Evolutionary conservation across 768 basidiomycete species (phyloP).

Genomic region (Kwoniella shandongensis): DNA sequence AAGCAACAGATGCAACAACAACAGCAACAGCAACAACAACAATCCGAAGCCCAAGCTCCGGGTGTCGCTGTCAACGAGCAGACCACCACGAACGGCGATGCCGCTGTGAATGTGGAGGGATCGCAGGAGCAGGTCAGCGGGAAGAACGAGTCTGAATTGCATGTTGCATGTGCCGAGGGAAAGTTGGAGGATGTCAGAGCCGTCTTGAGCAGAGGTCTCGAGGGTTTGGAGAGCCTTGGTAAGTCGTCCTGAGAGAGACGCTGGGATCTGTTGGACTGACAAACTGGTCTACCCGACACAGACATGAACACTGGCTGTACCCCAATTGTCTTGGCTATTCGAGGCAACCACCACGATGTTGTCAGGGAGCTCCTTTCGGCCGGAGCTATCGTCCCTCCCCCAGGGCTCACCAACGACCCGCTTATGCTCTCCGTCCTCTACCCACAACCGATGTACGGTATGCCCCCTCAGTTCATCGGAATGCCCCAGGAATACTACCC

Average conservation of each 20-base stretch:
- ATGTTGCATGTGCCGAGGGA: constrained; percentile 47
- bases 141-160: constrained; percentile 33
- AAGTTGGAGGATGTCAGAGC: constrained; percentile 47
- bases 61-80: not conserved
- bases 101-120: constrained; percentile 7
- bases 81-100: not conserved
- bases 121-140: constrained; percentile 18
- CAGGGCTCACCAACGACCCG: constrained; percentile 48
- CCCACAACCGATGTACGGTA: constrained; percentile 42
- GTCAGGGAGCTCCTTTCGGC: constrained; percentile 48
- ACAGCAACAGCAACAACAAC: not conserved
- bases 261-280: too few relatives aligned
- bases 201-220: constrained; percentile 39
- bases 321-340: constrained; percentile 51
- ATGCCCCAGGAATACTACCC: constrained; percentile 38
- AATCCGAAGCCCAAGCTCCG: not conserved
- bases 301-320: constrained; percentile 49
- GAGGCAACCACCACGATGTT: constrained; percentile 46
- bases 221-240: constrained; percentile 48
- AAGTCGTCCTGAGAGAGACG: constrained; percentile 21
- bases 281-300: constrained; percentile 8
- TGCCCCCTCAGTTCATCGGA: constrained; percentile 39
- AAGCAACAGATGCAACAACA: constrained; percentile 3
- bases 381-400: constrained; percentile 51
- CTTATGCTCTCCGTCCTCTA: constrained; percentile 48